Evolutionary conservation across 108 stramenopile genomes (phyloP).

Genomic region (Skeletonema potamos): DNA sequence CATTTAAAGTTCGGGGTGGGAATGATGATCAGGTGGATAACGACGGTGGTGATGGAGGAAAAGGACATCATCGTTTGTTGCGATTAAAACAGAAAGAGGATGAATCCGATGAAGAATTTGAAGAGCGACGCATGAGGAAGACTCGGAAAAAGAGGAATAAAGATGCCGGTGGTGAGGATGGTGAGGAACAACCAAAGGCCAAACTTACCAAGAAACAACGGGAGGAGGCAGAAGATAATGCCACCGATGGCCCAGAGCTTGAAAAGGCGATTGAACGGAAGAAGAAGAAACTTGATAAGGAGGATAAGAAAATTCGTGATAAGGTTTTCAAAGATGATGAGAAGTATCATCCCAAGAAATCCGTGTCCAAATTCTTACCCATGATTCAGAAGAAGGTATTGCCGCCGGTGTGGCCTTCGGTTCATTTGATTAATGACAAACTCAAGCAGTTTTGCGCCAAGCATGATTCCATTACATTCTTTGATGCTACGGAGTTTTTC

Average conservation of each 20-base stretch:
- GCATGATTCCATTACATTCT: constrained; percentile 64
- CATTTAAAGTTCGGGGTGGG: background rate
- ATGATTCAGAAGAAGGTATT: constrained; percentile 38
- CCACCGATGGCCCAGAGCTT: constrained; percentile 32
- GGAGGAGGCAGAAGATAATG: constrained; percentile 23
- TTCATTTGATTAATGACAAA: constrained; percentile 68
- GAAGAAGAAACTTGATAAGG: constrained; percentile 12
- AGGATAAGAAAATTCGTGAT: constrained; percentile 16
- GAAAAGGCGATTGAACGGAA: constrained; percentile 39
- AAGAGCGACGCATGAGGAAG: constrained; percentile 10
- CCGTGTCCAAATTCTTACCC: constrained; percentile 31
- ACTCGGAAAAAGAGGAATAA: background rate
- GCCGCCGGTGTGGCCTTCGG: constrained; percentile 76
- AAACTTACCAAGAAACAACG: constrained; percentile 25
- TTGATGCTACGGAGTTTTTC: constrained; percentile 78
- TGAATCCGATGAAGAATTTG: constrained; percentile 81
- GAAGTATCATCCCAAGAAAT: constrained; percentile 42
- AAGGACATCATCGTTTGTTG: constrained; percentile 65
- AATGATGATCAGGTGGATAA: constrained; percentile 27
- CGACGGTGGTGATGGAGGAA: constrained; percentile 87
- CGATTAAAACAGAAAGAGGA: constrained; percentile 80
- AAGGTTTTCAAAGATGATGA: constrained; percentile 42
- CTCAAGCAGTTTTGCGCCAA: constrained; percentile 60
- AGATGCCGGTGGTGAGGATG: background rate
- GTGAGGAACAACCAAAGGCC: constrained; percentile 44